Evolutionary conservation across 352 stramenopile genomes (phyloP).

Genomic region (Globisporangium paddicum): DNA sequence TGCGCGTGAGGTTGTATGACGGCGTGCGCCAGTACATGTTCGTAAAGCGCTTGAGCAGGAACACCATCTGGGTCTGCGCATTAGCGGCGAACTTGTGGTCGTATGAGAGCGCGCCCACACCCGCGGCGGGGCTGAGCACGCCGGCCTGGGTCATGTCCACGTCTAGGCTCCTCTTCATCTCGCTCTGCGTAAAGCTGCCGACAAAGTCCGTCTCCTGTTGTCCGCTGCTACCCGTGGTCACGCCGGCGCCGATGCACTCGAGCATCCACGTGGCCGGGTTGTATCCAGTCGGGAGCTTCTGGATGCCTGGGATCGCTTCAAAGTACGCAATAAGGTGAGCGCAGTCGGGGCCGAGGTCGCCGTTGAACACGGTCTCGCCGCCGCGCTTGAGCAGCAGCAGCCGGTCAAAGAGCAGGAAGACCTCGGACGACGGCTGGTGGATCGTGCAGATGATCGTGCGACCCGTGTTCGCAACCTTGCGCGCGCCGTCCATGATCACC

Average conservation of each 20-base stretch:
- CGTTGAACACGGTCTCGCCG: slow-evolving; percentile 45
- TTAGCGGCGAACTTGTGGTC: neutral
- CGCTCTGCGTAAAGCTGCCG: neutral
- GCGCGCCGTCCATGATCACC: slow-evolving; percentile 75
- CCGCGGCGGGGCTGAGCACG: neutral
- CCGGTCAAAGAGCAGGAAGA: slow-evolving; percentile 63
- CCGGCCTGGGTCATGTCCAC: neutral
- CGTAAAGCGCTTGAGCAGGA: neutral
- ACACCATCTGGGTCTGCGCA: neutral
- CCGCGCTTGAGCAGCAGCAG: slow-evolving; percentile 71
- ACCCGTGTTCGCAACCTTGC: slow-evolving; percentile 52
- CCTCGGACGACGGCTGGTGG: no score
- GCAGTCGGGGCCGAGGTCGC: slow-evolving; percentile 12
- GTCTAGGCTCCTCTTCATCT: neutral
- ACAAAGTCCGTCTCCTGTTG: no score
- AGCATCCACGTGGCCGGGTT: slow-evolving; percentile 89
- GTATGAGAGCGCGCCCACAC: neutral
- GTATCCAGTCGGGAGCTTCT: slow-evolving; percentile 18
- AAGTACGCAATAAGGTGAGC: slow-evolving; percentile 21
- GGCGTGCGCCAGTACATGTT: slow-evolving; percentile 79
- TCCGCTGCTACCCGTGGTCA: no score
- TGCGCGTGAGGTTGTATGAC: slow-evolving; percentile 77
- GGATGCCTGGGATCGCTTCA: slow-evolving; percentile 19
- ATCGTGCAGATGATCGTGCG: neutral
- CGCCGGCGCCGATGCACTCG: slow-evolving; percentile 39